Evolutionary conservation across 2,329 filamentous ascomycete species (phyloP), one percentile per base, ranked within the genome.

Genomic region (Colletotrichum cuscutae): DNA sequence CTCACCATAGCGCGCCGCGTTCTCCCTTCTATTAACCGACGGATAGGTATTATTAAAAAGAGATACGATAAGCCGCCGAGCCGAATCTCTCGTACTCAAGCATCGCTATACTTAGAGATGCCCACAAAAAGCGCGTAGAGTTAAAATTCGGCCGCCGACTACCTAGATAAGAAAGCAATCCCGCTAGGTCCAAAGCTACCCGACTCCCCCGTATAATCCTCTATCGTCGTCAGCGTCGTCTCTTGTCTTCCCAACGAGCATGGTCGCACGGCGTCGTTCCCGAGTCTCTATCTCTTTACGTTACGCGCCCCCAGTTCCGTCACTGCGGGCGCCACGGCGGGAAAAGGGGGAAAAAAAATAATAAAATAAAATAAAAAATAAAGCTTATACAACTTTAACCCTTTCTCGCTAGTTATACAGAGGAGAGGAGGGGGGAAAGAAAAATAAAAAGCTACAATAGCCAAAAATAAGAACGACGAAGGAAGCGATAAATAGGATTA

Each of bases 181-280:
- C 19, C 42, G 42, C 42, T 49, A 19, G 8, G 3, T 9, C 42
- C 19, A 22, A 49, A 22, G 42, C 37, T 49, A 22, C 42, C 42
- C 19, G 19, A 22, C 8, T 42, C 42, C 19, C 19, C 42, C 42
- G 19, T 22, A 8, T 22, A 19, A 19, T 22, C 42, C 19, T 49
- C 42, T 49, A 19, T 49, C 19, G 42, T 49, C 42, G 42, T 49
- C 19, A 19, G 42, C 19, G 19, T 9, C 8, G 42, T n/a, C 42
- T 19, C 7, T 9, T 49, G 42, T n/a, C 19, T 24, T 54, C 62
- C 32, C 63, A 57, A 67, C 19, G 30, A 52, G 49, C 37, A 70
- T 54, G 30, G 66, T 70, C 46, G 60, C 65, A 72, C 58, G 46
- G 60, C 60, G 57, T 65, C 42, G 60, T 60, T 70, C 65, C 58